Evolutionary conservation across 192 early-diverging fungal genomes (phyloP), one percentile per base, ranked within the genome.

Genomic region (Polychytrium aggregatum): DNA sequence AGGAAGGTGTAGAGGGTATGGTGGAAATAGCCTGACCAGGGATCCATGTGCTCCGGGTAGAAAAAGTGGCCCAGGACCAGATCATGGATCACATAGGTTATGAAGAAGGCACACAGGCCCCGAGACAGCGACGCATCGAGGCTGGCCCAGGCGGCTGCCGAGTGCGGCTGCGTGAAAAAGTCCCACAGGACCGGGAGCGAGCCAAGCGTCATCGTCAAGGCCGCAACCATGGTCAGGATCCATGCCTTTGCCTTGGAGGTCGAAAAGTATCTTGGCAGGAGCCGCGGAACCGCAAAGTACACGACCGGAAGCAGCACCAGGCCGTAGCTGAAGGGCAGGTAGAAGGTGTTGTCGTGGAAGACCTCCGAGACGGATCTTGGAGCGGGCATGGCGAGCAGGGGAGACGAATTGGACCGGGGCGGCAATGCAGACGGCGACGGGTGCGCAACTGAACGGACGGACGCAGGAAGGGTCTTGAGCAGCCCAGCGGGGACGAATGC

Each of bases 21-120:
- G 56, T 83, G 81, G 28, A 81, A 67, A 57, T 74, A 83, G 4
- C 79, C 81, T 8, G 66, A 76, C 31, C 79, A 36, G 2, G 58
- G 16, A 21, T 59, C 63, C 28, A 83, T 79, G 6, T 65, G 64
- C 9, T 65, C 58, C 11, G 62, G 65, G 53, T 83, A 82, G 47
- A 60, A 72, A 17, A 70, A 9, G 8, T 50, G n/a, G 5, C 81
- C 81, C 11, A 83, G 48, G 0, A 40, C 40, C 6, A 83, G 54
- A 57, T 83, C 81, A 45, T 62, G 52, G n/a, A 74, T 22, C 8
- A 74, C 48, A 39, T 79, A 83, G 6, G 65, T 52, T 31, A 66
- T 50, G 18, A 83, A 83, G 40, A 79, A 63, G 3, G 64, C 65
- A 6, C 71, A 47, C 0, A 77, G 46, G 17, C 31, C 43, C 14